Conservation (phyloP, 768 basidiomycete genomes). For the Leccinum incarnatum region DNA sequence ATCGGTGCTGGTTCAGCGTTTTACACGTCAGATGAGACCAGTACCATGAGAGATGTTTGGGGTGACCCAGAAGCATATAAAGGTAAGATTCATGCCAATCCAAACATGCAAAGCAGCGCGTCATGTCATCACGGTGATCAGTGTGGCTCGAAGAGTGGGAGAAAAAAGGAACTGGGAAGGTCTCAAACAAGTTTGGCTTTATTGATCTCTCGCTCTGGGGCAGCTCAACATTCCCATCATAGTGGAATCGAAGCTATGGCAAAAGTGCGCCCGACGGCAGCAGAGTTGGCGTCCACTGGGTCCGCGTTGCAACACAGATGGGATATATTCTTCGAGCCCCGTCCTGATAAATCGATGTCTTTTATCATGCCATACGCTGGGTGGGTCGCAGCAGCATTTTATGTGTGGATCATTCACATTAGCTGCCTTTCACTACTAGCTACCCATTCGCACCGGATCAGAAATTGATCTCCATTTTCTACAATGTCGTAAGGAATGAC, state of each 20-base stretch:
- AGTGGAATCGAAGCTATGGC: neutral
- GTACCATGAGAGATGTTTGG: neutral
- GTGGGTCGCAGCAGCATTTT: constrained; percentile 28
- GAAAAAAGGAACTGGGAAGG: constrained; percentile 41
- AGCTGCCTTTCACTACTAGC: constrained; percentile 23
- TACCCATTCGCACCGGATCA: constrained; percentile 21
- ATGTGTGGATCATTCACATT: neutral
- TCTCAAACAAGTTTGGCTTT: constrained; percentile 51
- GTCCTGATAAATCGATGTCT: constrained; percentile 56
- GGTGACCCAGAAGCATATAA: neutral
- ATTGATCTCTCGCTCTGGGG: neutral
- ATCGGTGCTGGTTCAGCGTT: neutral
- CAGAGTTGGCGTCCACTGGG: neutral
- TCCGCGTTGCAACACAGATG: constrained; percentile 17
- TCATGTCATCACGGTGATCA: constrained; percentile 5
- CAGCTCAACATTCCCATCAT: neutral
- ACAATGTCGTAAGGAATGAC: constrained; percentile 32
- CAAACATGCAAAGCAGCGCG: neutral
- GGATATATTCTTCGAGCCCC: constrained; percentile 47
- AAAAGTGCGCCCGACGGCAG: constrained; percentile 1
- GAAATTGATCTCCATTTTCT: constrained; percentile 29
- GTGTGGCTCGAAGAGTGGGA: constrained; percentile 33
- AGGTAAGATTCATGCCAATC: neutral
- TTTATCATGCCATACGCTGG: constrained; percentile 39
- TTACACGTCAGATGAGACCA: neutral